A percentile compares a stretch with the other conserved stretches of the same genome.
These are phyloP conservation scores for Casuarina glauca DNA, from an alignment of 306 rosid species.

Conservation along the genomic window DNA sequence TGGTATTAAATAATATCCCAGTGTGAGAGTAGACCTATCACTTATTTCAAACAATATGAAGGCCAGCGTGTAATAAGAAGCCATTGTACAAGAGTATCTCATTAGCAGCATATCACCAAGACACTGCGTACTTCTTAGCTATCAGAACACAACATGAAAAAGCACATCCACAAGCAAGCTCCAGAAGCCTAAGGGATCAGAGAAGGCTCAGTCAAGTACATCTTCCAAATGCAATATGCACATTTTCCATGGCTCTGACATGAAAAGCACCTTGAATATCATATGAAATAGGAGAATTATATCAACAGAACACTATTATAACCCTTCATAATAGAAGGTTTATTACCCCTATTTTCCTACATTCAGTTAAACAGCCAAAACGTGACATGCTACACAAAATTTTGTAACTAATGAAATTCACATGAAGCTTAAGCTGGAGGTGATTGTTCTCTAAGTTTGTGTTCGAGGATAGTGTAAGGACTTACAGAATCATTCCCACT, in stretches of 20 bases:
- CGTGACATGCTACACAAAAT: background rate
- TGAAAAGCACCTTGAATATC: background rate
- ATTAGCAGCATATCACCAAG: no score
- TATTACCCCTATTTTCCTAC: background rate
- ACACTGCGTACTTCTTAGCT: background rate
- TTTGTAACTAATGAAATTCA: slow-evolving; percentile 8
- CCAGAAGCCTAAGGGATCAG: background rate
- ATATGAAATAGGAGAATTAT: background rate
- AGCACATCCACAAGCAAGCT: no score
- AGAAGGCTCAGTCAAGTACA: background rate
- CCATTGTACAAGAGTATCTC: no score
- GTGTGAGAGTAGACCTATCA: background rate
- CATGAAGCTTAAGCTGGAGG: slow-evolving; percentile 4
- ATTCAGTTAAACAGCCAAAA: background rate
- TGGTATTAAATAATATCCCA: background rate
- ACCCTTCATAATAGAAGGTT: background rate
- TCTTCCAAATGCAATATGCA: no score
- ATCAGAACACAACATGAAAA: no score
- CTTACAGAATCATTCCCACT: slow-evolving; percentile 88
- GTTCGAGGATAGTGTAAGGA: slow-evolving; percentile 23
- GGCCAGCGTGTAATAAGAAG: background rate
- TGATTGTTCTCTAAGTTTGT: slow-evolving; percentile 9
- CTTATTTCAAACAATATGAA: background rate
- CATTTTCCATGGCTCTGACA: background rate
- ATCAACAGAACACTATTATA: background rate